A percentile compares a stretch with the other conserved stretches of the same genome.
Conservation (phyloP, 208 protist genomes). For the Leishmania lainsoni region DNA sequence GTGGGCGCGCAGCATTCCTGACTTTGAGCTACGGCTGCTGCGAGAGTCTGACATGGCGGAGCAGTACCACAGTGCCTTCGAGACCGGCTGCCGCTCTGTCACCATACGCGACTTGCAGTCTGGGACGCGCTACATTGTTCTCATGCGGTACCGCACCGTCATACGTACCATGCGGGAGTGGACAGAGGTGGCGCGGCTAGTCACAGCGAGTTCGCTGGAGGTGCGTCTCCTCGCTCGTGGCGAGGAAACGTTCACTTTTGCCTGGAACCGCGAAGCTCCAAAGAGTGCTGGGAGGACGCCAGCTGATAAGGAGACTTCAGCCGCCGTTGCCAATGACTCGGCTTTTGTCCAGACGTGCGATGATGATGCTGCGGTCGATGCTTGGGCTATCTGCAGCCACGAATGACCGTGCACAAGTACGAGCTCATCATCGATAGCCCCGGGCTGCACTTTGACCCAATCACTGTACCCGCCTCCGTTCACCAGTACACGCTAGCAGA, state of each 20-base stretch:
- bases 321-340: neutral
- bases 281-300: constrained; percentile 5
- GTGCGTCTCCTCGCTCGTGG: constrained; percentile 61
- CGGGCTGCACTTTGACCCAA: constrained; percentile 30
- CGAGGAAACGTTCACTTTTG: constrained; percentile 80
- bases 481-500: constrained; percentile 54
- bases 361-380: neutral
- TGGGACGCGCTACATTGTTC: constrained; percentile 80
- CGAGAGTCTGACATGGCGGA: constrained; percentile 73
- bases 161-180: constrained; percentile 80
- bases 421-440: constrained; percentile 28
- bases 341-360: constrained; percentile 7
- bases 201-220: constrained; percentile 68
- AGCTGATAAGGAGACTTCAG: constrained; percentile 4
- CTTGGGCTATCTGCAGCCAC: constrained; percentile 28
- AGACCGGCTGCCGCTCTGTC: constrained; percentile 56
- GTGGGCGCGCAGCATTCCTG: constrained; percentile 48
- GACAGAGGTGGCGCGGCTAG: constrained; percentile 78
- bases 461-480: constrained; percentile 27
- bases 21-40: constrained; percentile 80
- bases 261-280: constrained; percentile 46
- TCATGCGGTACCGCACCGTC: constrained; percentile 84
- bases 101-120: constrained; percentile 71
- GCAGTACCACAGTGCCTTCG: constrained; percentile 27
- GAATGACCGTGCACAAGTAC: constrained; percentile 33